Percentiles rank a stretch among this genome's conserved stretches.
These are phyloP conservation scores for Pestalotiopsis sp. DNA, from an alignment of 2,329 filamentous ascomycete species.

Conservation along the genomic window DNA sequence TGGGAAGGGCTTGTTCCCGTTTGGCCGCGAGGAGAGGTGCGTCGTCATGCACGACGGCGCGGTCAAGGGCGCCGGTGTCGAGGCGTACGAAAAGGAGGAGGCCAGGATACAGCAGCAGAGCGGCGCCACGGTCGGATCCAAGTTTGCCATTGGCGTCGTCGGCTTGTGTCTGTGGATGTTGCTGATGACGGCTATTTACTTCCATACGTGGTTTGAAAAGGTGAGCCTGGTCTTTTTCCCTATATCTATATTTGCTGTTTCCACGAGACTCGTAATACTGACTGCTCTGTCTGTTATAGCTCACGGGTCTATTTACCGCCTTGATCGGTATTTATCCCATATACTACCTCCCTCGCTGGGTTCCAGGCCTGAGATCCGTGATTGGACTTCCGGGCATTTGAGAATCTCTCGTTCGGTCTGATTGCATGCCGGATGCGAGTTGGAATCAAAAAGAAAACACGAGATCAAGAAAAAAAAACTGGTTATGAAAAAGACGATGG, in stretches of 20 bases:
- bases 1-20: slow-evolving; percentile 18
- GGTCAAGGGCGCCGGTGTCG: slow-evolving; percentile 60
- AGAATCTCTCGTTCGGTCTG: background rate
- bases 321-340: slow-evolving; percentile 24
- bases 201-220: slow-evolving; percentile 99
- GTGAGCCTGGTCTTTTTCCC: no score
- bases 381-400: slow-evolving; percentile 29
- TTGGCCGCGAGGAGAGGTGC: slow-evolving; percentile 62
- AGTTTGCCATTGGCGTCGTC: slow-evolving; percentile 66
- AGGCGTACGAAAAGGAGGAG: slow-evolving; percentile 34
- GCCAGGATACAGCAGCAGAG: slow-evolving; percentile 28
- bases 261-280: background rate
- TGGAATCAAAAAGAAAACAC: background rate
- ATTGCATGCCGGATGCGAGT: background rate
- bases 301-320: slow-evolving; percentile 46
- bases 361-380: slow-evolving; percentile 23
- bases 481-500: background rate
- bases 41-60: slow-evolving; percentile 70
- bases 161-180: slow-evolving; percentile 90
- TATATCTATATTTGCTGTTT: no score
- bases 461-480: background rate
- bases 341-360: slow-evolving; percentile 27
- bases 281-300: slow-evolving; percentile 30
- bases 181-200: slow-evolving; percentile 97
- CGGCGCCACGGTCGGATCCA: slow-evolving; percentile 47